Percentiles rank a stretch among this genome's conserved stretches.
These are phyloP conservation scores for Linum lewisii DNA, from an alignment of 345 rosid species.

Conservation along the genomic window DNA sequence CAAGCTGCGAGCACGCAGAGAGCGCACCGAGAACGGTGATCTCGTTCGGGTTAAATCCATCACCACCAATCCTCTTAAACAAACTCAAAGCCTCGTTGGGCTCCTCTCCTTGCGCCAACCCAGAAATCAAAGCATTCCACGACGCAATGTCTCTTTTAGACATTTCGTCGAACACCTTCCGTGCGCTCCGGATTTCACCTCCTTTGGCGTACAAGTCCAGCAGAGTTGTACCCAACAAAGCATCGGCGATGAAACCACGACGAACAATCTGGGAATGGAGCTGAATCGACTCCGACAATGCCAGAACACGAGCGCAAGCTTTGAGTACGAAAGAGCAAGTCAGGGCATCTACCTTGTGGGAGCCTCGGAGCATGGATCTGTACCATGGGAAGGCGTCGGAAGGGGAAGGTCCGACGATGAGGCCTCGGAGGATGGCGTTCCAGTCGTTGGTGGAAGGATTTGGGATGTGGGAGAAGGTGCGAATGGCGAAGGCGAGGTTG, in stretches of 20 bases:
- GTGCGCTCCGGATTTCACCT: slow-evolving; percentile 40
- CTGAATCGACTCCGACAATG: slow-evolving; percentile 36
- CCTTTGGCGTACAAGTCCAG: slow-evolving; percentile 58
- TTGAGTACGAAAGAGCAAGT: slow-evolving; percentile 72
- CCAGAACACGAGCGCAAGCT: slow-evolving; percentile 67
- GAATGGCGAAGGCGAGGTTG: slow-evolving; percentile 46
- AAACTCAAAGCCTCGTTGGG: slow-evolving; percentile 55
- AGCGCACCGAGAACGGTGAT: slow-evolving; percentile 69
- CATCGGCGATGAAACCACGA: slow-evolving; percentile 52
- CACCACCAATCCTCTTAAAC: slow-evolving; percentile 43
- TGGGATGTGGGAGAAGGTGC: slow-evolving; percentile 35
- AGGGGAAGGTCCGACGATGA: slow-evolving; percentile 45
- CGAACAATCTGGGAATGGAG: slow-evolving; percentile 46
- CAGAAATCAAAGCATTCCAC: slow-evolving; percentile 81
- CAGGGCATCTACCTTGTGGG: slow-evolving; percentile 54
- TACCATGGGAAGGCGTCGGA: slow-evolving; percentile 46
- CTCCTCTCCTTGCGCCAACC: slow-evolving; percentile 52
- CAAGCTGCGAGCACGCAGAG: slow-evolving; percentile 69
- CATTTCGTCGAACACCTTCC: slow-evolving; percentile 73
- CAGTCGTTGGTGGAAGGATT: slow-evolving; percentile 69
- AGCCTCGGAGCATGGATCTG: slow-evolving; percentile 32
- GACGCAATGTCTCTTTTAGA: slow-evolving; percentile 53
- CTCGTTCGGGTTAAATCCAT: slow-evolving; percentile 49
- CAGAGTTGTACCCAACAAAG: slow-evolving; percentile 66
- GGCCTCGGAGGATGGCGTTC: slow-evolving; percentile 81